A percentile compares a stretch with the other conserved stretches of the same genome.
These are phyloP conservation scores for Pseudogymnoascus verrucosus DNA, from an alignment of 2,329 filamentous ascomycete species.

Conservation along the genomic window DNA sequence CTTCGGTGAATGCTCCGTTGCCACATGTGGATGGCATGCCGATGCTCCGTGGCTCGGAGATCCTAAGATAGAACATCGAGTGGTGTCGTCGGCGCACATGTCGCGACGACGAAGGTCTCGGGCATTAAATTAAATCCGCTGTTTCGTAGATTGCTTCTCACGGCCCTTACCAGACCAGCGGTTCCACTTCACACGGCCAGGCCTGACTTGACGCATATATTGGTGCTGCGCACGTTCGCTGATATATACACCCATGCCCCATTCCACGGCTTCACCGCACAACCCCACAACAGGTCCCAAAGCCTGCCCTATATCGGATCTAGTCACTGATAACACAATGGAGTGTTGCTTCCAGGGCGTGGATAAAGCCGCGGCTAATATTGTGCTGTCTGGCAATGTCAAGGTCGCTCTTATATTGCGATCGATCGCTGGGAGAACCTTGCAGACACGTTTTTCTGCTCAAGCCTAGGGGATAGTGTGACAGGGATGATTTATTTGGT, in stretches of 20 bases:
- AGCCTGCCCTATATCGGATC: neutral
- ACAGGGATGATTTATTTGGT: neutral
- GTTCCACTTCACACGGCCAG: neutral
- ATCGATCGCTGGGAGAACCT: neutral
- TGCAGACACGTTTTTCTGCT: neutral
- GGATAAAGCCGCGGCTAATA: neutral
- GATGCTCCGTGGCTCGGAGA: neutral
- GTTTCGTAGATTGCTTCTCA: neutral
- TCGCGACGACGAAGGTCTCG: neutral
- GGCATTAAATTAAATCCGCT: neutral
- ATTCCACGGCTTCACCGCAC: neutral
- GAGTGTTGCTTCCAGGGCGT: neutral
- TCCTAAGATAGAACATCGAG: neutral
- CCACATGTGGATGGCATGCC: neutral
- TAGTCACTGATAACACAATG: neutral
- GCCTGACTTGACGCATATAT: neutral
- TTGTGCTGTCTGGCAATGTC: neutral
- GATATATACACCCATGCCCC: conserved; percentile 1
- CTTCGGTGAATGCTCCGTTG: neutral
- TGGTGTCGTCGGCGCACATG: neutral
- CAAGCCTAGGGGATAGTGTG: neutral
- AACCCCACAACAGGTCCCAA: neutral
- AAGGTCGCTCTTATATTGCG: neutral
- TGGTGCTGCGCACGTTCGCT: neutral
- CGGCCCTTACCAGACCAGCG: neutral